phyloP scores from a whole-genome alignment of 2,329 filamentous ascomycete genomes.

The Diplodia corticola region DNA sequence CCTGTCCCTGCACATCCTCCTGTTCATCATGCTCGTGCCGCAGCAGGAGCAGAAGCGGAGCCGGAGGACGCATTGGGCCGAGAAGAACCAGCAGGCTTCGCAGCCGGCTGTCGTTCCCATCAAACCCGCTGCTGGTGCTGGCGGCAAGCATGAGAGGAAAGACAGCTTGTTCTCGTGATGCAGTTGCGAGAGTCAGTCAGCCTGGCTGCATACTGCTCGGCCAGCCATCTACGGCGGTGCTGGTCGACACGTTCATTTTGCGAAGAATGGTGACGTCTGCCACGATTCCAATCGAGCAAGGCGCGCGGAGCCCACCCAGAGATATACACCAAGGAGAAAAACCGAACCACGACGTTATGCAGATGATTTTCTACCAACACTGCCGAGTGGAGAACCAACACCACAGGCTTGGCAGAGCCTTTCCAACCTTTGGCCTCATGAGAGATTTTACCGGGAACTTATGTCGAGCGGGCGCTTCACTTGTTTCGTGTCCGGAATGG shows the following conservation, averaged over 20 bases:
- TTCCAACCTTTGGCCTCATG: neutral
- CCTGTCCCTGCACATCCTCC: constrained; percentile 10
- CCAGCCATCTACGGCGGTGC: neutral
- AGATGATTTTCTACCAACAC: neutral
- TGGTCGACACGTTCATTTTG: neutral
- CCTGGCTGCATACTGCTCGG: neutral
- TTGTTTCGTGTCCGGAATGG: neutral
- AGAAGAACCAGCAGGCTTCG: neutral
- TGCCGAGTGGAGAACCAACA: neutral
- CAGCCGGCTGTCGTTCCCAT: neutral
- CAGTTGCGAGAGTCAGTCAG: too few relatives aligned
- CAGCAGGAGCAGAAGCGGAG: constrained; percentile 7
- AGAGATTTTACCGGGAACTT: neutral
- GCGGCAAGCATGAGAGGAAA: constrained; percentile 13
- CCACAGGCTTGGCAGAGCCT: neutral
- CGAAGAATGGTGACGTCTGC: neutral
- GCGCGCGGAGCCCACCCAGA: neutral
- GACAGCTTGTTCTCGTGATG: constrained; percentile 4
- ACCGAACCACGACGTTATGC: neutral
- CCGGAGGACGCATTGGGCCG: neutral
- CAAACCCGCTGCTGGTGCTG: neutral
- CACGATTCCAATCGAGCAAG: neutral
- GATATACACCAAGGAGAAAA: neutral
- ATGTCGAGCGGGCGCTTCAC: neutral
- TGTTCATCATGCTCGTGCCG: constrained; percentile 17